Base-by-base conservation (phyloP, 768 basidiomycete species). In the Pleurotus ostreatus region DNA sequence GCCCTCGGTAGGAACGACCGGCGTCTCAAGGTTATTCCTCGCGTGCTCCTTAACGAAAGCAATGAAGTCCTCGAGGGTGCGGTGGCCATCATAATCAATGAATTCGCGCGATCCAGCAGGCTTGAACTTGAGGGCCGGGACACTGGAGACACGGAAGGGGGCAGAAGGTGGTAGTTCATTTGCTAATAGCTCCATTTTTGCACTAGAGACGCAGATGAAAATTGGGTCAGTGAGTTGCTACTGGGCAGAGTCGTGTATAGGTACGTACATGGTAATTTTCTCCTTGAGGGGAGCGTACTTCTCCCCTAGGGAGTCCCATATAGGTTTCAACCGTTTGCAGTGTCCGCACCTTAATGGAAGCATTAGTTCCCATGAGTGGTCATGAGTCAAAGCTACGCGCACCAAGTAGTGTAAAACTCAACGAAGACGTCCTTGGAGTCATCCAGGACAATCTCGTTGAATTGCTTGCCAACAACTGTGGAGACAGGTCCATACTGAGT, bases 361-460 rank as follows among this genome's bases (percentile, higher is more conserved):
- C n/a, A 46, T 59, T 26, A 54, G 57, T 9, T n/a, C 13, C 20
- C 53, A 44, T 30, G 30, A 30, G 56, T n/a, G 54, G 18, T 30
- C n/a, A 20, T 5, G 0, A 41, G 25, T 26, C 46, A 25, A 9
- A 59, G 59, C 60, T 49, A 63, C 11, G 30, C 86, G 45, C 70
- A 95, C 97, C 97, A 99, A 47, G 93, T 84, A 47, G 97, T 96
- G 65, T 92, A 98, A 74, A 99, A 94, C 73, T 98, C 96, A 61
- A 98, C 78, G 65, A 99, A 94, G 64, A 98, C 88, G 68, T 98
- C 95, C 76, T 97, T 97, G 57, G 76, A 75, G 60, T 94, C 89
- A 66, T 97, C 92, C 58, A 82, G 85, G 34, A 92, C 87, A 52
- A 94, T 77, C 49, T 92, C 75, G 2, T 98, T 92, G 61, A 98